These are phyloP conservation scores for Aplosporella prunicola DNA, from an alignment of 2,329 filamentous ascomycete genomes.

Conservation along the genomic window DNA sequence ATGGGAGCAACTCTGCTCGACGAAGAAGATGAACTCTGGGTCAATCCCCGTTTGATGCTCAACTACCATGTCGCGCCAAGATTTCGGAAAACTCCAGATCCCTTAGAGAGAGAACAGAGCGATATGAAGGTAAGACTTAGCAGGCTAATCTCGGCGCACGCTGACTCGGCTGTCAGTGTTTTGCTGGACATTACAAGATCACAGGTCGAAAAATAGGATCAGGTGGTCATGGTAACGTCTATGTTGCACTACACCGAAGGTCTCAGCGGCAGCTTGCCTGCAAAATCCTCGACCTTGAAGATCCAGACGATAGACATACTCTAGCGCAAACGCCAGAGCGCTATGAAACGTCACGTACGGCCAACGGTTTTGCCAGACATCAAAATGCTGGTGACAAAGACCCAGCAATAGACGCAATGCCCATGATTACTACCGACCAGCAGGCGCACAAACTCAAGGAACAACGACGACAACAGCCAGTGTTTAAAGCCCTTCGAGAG, in stretches of 20 bases:
- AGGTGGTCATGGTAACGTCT: constrained; percentile 46
- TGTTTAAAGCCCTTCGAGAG: constrained; percentile 29
- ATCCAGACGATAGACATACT: no score
- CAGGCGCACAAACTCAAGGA: neutral
- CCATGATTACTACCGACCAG: no score
- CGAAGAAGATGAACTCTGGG: constrained; percentile 32
- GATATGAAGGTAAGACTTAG: no score
- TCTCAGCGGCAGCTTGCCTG: constrained; percentile 56
- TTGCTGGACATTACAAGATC: constrained; percentile 41
- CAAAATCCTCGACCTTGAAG: constrained; percentile 45
- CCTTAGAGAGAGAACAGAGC: no score
- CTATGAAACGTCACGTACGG: no score
- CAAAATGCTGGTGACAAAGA: no score
- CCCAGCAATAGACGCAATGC: no score
- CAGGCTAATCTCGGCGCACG: no score
- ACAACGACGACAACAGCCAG: constrained; percentile 1
- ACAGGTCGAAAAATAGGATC: constrained; percentile 43
- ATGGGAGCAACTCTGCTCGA: constrained; percentile 34
- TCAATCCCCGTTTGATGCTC: constrained; percentile 22
- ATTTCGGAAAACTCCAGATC: neutral
- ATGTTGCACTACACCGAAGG: constrained; percentile 43
- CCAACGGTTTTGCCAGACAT: no score
- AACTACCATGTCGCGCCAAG: constrained; percentile 16
- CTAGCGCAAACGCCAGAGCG: no score
- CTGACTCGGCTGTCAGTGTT: constrained; percentile 17